Percentiles rank a stretch among this genome's conserved stretches.
Evolutionary conservation across 2,329 filamentous ascomycete species (phyloP).

Genomic region (Colletotrichum lini): DNA sequence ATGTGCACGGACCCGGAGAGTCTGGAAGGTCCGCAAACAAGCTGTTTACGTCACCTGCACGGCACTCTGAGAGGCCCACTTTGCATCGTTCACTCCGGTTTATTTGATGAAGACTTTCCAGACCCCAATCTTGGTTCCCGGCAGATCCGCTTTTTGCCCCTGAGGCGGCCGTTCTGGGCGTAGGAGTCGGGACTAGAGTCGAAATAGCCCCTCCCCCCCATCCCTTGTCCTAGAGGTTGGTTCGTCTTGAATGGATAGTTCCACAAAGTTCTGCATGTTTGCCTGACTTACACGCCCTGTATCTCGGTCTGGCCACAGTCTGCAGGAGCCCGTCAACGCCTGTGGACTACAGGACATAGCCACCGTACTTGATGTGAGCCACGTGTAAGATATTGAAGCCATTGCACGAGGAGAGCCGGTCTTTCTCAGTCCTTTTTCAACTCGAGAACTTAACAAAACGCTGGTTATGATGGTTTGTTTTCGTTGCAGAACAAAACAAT

Average conservation of each 20-base stretch:
- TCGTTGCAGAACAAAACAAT: no score
- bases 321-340: no score
- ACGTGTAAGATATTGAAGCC: background rate
- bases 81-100: slow-evolving; percentile 15
- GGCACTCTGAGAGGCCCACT: slow-evolving; percentile 19
- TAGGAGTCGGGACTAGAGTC: background rate
- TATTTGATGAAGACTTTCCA: slow-evolving; percentile 33
- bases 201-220: background rate
- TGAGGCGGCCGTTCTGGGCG: background rate
- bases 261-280: background rate
- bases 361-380: no score
- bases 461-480: background rate
- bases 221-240: background rate
- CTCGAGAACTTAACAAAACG: background rate
- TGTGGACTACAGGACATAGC: no score
- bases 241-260: background rate
- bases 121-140: slow-evolving; percentile 23
- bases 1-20: slow-evolving; percentile 39
- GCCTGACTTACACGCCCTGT: no score
- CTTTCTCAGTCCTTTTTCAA: background rate
- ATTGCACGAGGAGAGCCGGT: background rate
- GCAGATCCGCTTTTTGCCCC: slow-evolving; percentile 30
- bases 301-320: background rate
- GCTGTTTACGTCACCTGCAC: slow-evolving; percentile 35
- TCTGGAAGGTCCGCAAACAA: slow-evolving; percentile 37